A percentile compares a stretch with the other conserved stretches of the same genome.
These are phyloP conservation scores for Solanum corneliomulleri DNA, from an alignment of 257 asterid genomes.

Conservation along the genomic window DNA sequence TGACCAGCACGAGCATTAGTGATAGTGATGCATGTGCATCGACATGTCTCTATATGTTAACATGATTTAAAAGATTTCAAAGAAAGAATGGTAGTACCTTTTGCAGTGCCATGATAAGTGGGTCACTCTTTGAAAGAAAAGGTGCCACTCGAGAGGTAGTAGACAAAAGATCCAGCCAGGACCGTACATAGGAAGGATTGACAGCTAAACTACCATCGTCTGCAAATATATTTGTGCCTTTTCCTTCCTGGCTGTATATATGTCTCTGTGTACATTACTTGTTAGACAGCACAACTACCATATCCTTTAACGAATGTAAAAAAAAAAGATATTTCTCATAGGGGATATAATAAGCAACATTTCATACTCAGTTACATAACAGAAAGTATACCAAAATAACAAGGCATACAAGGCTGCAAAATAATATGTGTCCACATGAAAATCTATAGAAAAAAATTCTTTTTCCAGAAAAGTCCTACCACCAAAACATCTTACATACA, in stretches of 20 bases:
- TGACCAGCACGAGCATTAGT: background rate
- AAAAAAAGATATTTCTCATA: background rate
- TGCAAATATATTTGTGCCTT: slow-evolving; percentile 55
- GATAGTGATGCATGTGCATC: background rate
- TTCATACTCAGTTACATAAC: background rate
- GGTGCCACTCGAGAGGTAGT: slow-evolving; percentile 85
- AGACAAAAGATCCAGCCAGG: slow-evolving; percentile 80
- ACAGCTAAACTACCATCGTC: slow-evolving; percentile 73
- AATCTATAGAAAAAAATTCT: background rate
- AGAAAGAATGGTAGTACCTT: slow-evolving; percentile 34
- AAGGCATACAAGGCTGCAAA: background rate
- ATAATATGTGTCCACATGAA: background rate
- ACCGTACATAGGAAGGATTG: slow-evolving; percentile 65
- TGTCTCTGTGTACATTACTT: slow-evolving; percentile 45
- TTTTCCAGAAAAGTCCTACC: background rate
- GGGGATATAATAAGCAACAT: background rate
- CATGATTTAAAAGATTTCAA: background rate
- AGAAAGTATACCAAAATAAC: background rate
- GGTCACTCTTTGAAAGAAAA: slow-evolving; percentile 61
- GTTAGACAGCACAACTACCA: background rate
- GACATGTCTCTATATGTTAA: background rate
- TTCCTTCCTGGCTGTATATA: slow-evolving; percentile 59
- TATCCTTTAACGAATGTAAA: background rate
- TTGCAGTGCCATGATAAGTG: slow-evolving; percentile 61
- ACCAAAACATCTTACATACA: background rate